Evolutionary conservation across 2,329 filamentous ascomycete species (phyloP), one percentile per base, ranked within the genome.

Genomic region (Emericellopsis cladophorae): DNA sequence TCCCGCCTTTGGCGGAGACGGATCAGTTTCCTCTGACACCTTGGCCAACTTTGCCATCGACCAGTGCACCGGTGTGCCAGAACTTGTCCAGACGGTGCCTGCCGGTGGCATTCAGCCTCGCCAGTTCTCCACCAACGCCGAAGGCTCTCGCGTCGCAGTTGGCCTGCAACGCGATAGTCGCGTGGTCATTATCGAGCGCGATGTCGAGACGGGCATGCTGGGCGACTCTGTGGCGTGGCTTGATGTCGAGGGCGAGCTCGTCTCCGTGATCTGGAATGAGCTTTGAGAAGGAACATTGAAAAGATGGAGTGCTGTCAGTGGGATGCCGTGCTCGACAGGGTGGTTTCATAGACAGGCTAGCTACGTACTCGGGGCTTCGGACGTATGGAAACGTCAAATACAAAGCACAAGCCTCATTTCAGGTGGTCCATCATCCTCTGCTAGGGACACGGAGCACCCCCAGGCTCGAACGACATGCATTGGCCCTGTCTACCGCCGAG

Each of bases 41-140:
- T 60, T 89, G 41, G 68, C 80, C 45, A 76, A 67, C 44, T 85
- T 76, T 61, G 52, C 62, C 42, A 71, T 85, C 48, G 59, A 76
- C 49, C 44, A 52, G 2, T 46, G 54, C 12, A 70, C 68, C n/a
- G 81, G 80, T 7, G 62, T 58, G 1, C 64, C 86, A 22, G 58
- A 52, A 1, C 68, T 75, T 42, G 54, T 74, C 4, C 71, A 81
- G 49, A 65, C 76, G 23, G 69, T 70, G n/a, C 67, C 81, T 0
- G 71, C 77, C 0, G 79, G 80, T 38, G 84, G 84, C 3, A 56
- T 61, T 7, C 72, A 68, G 42, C 84, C 84, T 0, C 70, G 84
- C 18, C 79, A 82, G 33, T 82, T 85, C 55, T 72, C 69, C 39
- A 59, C 85, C 42, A 87, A 81, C 56, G 68, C 67, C 45, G 71